phyloP scores from a whole-genome alignment of 1,139 yeast species.

The Hemisphaericaspora xylofermentans region DNA sequence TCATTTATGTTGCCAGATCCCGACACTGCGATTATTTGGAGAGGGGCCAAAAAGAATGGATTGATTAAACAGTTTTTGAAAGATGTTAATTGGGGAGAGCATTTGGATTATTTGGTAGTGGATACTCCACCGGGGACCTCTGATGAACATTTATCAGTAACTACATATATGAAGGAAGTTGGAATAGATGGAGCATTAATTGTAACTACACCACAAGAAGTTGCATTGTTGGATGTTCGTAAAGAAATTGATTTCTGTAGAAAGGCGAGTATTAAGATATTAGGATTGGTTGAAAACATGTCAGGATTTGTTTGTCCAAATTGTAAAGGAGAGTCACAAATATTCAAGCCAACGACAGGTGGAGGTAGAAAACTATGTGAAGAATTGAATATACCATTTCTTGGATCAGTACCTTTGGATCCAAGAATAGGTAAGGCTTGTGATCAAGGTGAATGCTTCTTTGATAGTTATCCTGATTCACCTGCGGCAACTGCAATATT shows the following conservation, averaged over 20 bases:
- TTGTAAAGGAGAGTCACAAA: slow-evolving; percentile 86
- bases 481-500: slow-evolving; percentile 89
- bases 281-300: slow-evolving; percentile 97
- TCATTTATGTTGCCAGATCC: slow-evolving; percentile 93
- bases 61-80: slow-evolving; percentile 89
- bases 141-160: slow-evolving; percentile 92
- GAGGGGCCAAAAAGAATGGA: slow-evolving; percentile 94
- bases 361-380: slow-evolving; percentile 86
- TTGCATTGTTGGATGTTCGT: slow-evolving; percentile 88
- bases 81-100: slow-evolving; percentile 94
- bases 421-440: slow-evolving; percentile 91
- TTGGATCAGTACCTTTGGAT: slow-evolving; percentile 93
- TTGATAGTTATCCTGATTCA: slow-evolving; percentile 83
- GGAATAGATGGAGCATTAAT: slow-evolving; percentile 95
- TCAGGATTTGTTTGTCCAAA: slow-evolving; percentile 96
- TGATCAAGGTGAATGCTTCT: slow-evolving; percentile 84
- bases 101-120: slow-evolving; percentile 78
- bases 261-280: slow-evolving; percentile 79
- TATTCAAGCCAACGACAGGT: slow-evolving; percentile 94
- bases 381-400: slow-evolving; percentile 71
- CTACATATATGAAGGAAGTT: slow-evolving; percentile 81
- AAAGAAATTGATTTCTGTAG: slow-evolving; percentile 94
- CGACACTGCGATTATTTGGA: slow-evolving; percentile 95
- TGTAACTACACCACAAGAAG: slow-evolving; percentile 98
- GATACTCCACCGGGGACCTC: slow-evolving; percentile 99